Base-by-base conservation (phyloP, 2,329 filamentous ascomycete genomes). In the Colletotrichum chrysophilum region DNA sequence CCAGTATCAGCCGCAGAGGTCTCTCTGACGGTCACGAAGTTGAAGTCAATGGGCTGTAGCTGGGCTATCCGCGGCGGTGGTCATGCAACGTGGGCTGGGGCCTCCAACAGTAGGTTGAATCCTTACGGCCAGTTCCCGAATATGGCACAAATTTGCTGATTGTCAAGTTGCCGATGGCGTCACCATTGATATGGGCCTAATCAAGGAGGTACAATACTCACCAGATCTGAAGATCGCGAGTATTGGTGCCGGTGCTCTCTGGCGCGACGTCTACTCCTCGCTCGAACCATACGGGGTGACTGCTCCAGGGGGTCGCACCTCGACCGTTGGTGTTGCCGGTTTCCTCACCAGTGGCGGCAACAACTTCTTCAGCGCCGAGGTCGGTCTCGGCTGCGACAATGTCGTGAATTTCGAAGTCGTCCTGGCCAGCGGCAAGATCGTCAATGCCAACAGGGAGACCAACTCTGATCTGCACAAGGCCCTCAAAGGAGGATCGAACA, bases 401-500 rank as follows among this genome's bases (percentile, higher is more conserved):
- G 82, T 88, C 14, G 76, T 81, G 21, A 85, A 84, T 73, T 87
- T 83, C 60, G 82, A 89, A 79, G 81, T 90, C 48, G 87, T 90
- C 4, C 82, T 89, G 2, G 84, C 85, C 2, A 79, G 83, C 65
- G 87, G 88, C 5, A 68, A 75, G 3, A 82, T 89, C 52, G 79
- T 87, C n/a, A 84, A 85, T 12, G 87, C 85, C 16, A 87, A 84
- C 58, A 71, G 70, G 1, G 67, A 76, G 0, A 64, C 80, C 4
- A 82, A 89, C 70, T 38, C 78, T 0, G 87, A 90, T 75, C 83
- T 90, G 1, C 89, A 83, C 78, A 84, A 83, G 77, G 88, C 87
- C 0, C 81, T 89, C 3, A 87, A 87, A 70, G 89, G 88, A 5
- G 88, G 89, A 18, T 83, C 83, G 21, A 86, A 83, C 71, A 90